These are phyloP conservation scores for Exophiala xenobiotica DNA, from an alignment of 2,329 filamentous ascomycete genomes.

Conservation along the genomic window DNA sequence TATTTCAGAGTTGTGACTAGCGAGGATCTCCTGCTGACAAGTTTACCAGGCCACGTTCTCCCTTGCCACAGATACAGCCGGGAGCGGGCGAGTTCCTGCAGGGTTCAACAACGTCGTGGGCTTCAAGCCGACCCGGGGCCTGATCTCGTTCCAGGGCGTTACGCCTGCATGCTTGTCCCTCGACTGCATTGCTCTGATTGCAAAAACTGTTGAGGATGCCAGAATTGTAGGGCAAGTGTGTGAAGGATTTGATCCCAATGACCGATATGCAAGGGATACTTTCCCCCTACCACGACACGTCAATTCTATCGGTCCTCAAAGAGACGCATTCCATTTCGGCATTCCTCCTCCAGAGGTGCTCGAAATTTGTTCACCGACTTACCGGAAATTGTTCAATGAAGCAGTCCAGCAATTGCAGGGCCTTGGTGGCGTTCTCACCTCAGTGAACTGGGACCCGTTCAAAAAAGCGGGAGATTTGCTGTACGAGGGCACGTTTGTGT, in stretches of 20 bases:
- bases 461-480: constrained; percentile 55
- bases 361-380: constrained; percentile 42
- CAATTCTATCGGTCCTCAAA: constrained; percentile 35
- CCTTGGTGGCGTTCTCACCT: constrained; percentile 44
- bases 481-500: constrained; percentile 59
- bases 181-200: constrained; percentile 55
- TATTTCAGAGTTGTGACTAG: background rate
- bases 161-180: constrained; percentile 54
- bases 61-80: constrained; percentile 43
- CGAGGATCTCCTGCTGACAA: constrained; percentile 2
- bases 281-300: constrained; percentile 32
- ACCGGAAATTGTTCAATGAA: constrained; percentile 44
- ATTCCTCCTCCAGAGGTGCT: constrained; percentile 49
- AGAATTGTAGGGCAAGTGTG: constrained; percentile 50
- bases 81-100: constrained; percentile 32
- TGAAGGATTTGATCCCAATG: constrained; percentile 50
- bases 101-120: constrained; percentile 34
- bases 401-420: constrained; percentile 41
- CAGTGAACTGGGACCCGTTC: constrained; percentile 51
- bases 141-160: constrained; percentile 31
- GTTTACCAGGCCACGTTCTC: constrained; percentile 45
- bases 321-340: constrained; percentile 48
- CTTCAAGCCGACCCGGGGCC: constrained; percentile 32
- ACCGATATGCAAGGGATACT: constrained; percentile 52
- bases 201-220: constrained; percentile 51